A percentile compares a stretch with the other conserved stretches of the same genome.
phyloP scores from a whole-genome alignment of 495 filamentous ascomycete species.

The Bacidia rubella region DNA sequence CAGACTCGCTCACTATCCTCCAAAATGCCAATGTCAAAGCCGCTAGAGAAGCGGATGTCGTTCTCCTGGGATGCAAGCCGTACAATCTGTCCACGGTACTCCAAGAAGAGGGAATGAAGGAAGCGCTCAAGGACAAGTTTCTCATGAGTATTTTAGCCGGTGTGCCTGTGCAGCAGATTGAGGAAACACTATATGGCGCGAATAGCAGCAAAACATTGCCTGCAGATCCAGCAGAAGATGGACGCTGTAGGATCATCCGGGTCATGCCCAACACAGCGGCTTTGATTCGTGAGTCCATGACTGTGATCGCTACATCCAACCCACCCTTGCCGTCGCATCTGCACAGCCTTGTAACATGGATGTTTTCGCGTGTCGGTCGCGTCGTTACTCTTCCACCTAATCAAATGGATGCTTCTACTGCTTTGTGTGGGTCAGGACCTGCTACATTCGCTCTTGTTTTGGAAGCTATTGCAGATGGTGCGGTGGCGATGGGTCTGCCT shows the following conservation, averaged over 20 bases:
- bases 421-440: conserved; percentile 64
- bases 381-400: conserved; percentile 48
- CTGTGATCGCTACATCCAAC: conserved; percentile 50
- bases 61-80: conserved; percentile 69
- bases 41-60: conserved; percentile 43
- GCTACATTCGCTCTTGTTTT: conserved; percentile 69
- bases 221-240: conserved; percentile 14
- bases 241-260: conserved; percentile 45
- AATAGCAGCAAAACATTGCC: conserved; percentile 1
- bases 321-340: conserved; percentile 39
- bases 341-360: conserved; percentile 51
- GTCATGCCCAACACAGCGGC: conserved; percentile 67
- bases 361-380: conserved; percentile 53
- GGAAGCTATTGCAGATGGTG: conserved; percentile 65
- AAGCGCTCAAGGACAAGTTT: conserved; percentile 63
- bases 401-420: conserved; percentile 62
- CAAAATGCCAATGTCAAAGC: conserved; percentile 46
- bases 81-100: conserved; percentile 56
- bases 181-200: conserved; percentile 39
- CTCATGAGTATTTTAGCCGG: conserved; percentile 77
- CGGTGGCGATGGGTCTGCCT: conserved; percentile 68
- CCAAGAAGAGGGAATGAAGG: conserved; percentile 45
- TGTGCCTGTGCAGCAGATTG: conserved; percentile 52
- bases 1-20: conserved; percentile 23
- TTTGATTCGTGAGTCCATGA: conserved; percentile 66